A percentile compares a stretch with the other conserved stretches of the same genome.
Conservation (phyloP, 2,329 filamentous ascomycete genomes). For the Lasiodiplodia gonubiensis region DNA sequence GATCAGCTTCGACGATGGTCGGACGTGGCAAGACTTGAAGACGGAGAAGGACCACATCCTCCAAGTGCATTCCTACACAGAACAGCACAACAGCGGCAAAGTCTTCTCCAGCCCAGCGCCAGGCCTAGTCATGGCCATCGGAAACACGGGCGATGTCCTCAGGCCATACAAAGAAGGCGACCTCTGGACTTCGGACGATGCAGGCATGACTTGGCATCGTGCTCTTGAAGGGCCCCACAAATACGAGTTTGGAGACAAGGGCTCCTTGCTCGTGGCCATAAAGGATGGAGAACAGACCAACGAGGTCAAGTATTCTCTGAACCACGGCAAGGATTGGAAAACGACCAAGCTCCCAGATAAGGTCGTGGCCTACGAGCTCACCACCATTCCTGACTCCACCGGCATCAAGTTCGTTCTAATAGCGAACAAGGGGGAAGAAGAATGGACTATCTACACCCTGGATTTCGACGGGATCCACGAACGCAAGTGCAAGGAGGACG, state of each 20-base stretch:
- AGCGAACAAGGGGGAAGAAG: constrained; percentile 60
- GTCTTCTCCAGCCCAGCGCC: constrained; percentile 94
- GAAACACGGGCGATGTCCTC: constrained; percentile 81
- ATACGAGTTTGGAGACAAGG: constrained; percentile 95
- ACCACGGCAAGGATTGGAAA: constrained; percentile 88
- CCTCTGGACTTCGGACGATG: constrained; percentile 89
- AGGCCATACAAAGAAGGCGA: constrained; percentile 74
- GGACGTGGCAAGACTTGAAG: constrained; percentile 78
- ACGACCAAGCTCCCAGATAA: constrained; percentile 71
- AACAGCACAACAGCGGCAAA: constrained; percentile 78
- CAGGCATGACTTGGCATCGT: constrained; percentile 81
- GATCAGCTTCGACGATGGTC: constrained; percentile 95
- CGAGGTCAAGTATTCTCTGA: constrained; percentile 77
- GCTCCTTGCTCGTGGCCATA: constrained; percentile 84
- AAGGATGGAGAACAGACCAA: constrained; percentile 68
- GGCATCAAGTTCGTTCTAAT: constrained; percentile 88
- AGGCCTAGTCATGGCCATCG: constrained; percentile 90
- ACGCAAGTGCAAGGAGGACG: constrained; percentile 73
- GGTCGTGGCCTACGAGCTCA: constrained; percentile 74
- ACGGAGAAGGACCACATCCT: constrained; percentile 68
- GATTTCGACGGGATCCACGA: constrained; percentile 85
- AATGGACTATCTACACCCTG: constrained; percentile 73
- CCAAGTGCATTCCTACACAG: constrained; percentile 91
- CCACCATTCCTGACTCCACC: constrained; percentile 90
- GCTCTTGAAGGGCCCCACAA: constrained; percentile 83